Percentiles rank a stretch among this genome's conserved stretches.
phyloP scores from a whole-genome alignment of 768 basidiomycete genomes.

The Tricholoma flavovirens region DNA sequence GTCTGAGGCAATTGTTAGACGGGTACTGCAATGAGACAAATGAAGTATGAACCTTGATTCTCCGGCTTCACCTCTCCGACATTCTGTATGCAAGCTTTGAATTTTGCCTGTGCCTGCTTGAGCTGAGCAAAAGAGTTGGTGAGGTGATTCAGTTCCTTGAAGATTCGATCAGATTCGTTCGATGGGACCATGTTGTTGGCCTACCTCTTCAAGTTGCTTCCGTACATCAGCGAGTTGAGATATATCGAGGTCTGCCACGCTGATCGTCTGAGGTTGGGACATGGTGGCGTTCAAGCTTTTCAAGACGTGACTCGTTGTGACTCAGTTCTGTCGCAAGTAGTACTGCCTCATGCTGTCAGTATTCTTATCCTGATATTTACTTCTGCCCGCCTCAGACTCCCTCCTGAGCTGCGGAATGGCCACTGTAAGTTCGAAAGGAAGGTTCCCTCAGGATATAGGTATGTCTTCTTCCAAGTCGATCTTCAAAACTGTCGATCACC shows the following conservation, averaged over 20 bases:
- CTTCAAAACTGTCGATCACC: background rate
- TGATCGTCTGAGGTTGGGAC: constrained; percentile 63
- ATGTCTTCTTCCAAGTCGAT: constrained; percentile 6
- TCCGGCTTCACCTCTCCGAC: constrained; percentile 66
- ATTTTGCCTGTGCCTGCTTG: constrained; percentile 90
- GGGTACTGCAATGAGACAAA: background rate
- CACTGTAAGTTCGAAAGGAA: constrained; percentile 14
- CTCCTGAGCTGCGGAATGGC: constrained; percentile 17
- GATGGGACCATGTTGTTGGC: constrained; percentile 10
- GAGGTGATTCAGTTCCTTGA: constrained; percentile 86
- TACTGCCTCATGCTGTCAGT: background rate
- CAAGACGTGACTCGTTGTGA: constrained; percentile 6
- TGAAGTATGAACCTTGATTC: constrained; percentile 47
- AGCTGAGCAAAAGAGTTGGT: constrained; percentile 90
- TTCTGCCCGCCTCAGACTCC: background rate
- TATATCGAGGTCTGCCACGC: constrained; percentile 77
- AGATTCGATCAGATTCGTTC: background rate
- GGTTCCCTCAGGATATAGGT: constrained; percentile 53
- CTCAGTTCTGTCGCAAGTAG: background rate
- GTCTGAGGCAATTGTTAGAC: constrained; percentile 35
- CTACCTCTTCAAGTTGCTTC: constrained; percentile 87
- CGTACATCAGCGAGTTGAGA: constrained; percentile 85
- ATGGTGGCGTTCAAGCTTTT: constrained; percentile 28
- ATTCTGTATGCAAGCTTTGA: constrained; percentile 80
- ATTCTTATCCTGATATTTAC: background rate